Percentiles rank a stretch among this genome's conserved stretches.
Evolutionary conservation across 2,329 filamentous ascomycete species (phyloP).

Genomic region (Aquanectria penicillioides): DNA sequence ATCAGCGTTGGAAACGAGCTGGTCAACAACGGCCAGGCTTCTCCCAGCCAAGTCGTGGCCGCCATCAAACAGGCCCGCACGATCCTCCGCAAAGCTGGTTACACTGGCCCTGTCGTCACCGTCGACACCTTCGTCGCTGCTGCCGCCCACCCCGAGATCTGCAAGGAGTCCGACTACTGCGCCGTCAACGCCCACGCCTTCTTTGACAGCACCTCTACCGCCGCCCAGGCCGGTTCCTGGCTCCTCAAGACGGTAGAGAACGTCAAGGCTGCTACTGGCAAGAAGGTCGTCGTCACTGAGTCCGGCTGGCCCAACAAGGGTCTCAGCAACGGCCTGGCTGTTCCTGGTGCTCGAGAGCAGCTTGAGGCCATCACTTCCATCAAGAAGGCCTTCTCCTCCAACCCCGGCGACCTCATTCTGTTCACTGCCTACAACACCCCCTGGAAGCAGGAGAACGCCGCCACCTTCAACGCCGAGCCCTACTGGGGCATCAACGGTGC

Average conservation of each 20-base stretch:
- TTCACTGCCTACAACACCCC: constrained; percentile 83
- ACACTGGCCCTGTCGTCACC: constrained; percentile 77
- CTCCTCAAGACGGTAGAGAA: constrained; percentile 64
- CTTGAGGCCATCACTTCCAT: constrained; percentile 72
- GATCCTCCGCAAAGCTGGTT: constrained; percentile 70
- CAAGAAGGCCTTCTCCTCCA: constrained; percentile 64
- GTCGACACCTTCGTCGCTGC: constrained; percentile 82
- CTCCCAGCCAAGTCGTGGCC: constrained; percentile 62
- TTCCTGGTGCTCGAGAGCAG: constrained; percentile 76
- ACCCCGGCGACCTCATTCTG: constrained; percentile 67
- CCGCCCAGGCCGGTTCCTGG: constrained; percentile 73
- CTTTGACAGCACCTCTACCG: constrained; percentile 73
- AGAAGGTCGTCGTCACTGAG: constrained; percentile 80
- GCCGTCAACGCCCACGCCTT: constrained; percentile 87
- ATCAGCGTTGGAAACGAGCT: constrained; percentile 85
- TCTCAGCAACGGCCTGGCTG: constrained; percentile 70
- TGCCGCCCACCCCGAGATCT: constrained; percentile 74
- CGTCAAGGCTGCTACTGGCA: constrained; percentile 56
- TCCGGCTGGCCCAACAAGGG: constrained; percentile 85
- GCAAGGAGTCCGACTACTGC: constrained; percentile 78
- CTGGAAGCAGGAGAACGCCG: constrained; percentile 76
- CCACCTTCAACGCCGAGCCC: constrained; percentile 76
- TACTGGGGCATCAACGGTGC: constrained; percentile 75
- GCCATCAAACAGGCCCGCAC: constrained; percentile 67
- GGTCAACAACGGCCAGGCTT: constrained; percentile 71